phyloP scores from a whole-genome alignment of 2,329 filamentous ascomycete species.

The Neocucurbitaria cava region DNA sequence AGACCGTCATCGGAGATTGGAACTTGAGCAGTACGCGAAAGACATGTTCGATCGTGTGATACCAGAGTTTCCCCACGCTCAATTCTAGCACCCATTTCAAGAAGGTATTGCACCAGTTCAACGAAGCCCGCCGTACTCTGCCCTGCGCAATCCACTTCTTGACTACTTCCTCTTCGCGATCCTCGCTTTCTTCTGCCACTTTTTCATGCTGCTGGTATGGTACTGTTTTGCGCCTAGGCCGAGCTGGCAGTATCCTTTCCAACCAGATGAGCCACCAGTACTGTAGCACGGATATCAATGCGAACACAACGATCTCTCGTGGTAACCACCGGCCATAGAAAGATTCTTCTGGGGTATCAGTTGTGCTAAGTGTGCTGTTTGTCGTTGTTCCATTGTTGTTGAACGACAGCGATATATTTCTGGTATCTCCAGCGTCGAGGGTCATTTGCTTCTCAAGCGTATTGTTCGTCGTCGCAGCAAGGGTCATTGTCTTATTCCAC shows the following conservation, averaged over 20 bases:
- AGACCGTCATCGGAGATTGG: slow-evolving; percentile 3
- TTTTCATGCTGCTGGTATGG: slow-evolving; percentile 2
- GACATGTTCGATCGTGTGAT: slow-evolving; percentile 2
- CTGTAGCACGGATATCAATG: slow-evolving; percentile 8
- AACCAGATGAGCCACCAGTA: slow-evolving; percentile 22
- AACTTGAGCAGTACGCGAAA: slow-evolving; percentile 6
- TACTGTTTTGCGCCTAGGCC: slow-evolving; percentile 1
- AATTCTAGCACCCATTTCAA: slow-evolving; percentile 22
- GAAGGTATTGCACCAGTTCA: slow-evolving; percentile 24
- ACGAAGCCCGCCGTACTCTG: slow-evolving; percentile 15
- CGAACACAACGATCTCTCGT: background rate
- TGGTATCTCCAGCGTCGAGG: background rate
- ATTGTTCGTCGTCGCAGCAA: background rate
- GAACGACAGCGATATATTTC: background rate
- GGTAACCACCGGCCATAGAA: slow-evolving; percentile 14
- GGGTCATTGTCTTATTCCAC: background rate
- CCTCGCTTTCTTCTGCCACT: slow-evolving; percentile 12
- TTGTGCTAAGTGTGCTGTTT: background rate
- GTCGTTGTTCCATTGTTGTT: slow-evolving; percentile 2
- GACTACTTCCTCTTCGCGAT: slow-evolving; percentile 23
- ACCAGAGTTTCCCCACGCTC: slow-evolving; percentile 14
- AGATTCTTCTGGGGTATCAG: background rate
- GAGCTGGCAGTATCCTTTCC: slow-evolving; percentile 17
- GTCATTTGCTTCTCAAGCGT: background rate
- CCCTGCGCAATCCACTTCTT: slow-evolving; percentile 26